A percentile compares a stretch with the other conserved stretches of the same genome.
Conservation (phyloP, 768 basidiomycete species). For the Hypholoma sublateritium region DNA sequence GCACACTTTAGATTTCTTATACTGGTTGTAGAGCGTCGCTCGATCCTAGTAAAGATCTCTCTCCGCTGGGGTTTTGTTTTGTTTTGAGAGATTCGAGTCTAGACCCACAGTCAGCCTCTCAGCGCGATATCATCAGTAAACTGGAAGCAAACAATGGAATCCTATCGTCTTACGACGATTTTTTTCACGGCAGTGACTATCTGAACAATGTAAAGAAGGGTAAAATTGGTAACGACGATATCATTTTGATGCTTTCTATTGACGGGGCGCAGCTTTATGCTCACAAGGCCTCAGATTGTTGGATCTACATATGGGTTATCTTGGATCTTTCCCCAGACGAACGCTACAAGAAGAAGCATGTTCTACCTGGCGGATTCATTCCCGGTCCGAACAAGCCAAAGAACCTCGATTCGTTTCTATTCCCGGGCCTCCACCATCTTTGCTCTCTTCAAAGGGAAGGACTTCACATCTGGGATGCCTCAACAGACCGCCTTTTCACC, state of each 20-base stretch:
- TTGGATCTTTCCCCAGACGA: constrained; percentile 24
- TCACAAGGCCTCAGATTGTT: constrained; percentile 37
- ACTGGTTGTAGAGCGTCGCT: too few relatives aligned
- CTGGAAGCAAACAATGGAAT: constrained; percentile 1
- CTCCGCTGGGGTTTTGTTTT: too few relatives aligned
- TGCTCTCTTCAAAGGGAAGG: constrained; percentile 8
- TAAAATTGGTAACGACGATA: constrained; percentile 28
- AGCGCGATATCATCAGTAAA: constrained; percentile 1
- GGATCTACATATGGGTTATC: constrained; percentile 41
- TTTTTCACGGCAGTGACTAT: constrained; percentile 19
- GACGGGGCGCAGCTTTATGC: constrained; percentile 41
- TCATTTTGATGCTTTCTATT: constrained; percentile 31
- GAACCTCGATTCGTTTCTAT: constrained; percentile 18
- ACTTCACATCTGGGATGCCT: constrained; percentile 30
- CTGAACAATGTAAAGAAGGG: constrained; percentile 19
- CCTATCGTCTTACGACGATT: constrained; percentile 23
- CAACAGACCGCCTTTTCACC: neutral
- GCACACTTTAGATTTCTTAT: too few relatives aligned
- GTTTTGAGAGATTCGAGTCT: too few relatives aligned
- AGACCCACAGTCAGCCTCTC: too few relatives aligned
- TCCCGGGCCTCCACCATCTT: constrained; percentile 18
- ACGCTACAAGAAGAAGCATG: constrained; percentile 17
- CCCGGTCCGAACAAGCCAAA: constrained; percentile 24
- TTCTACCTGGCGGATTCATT: constrained; percentile 22
- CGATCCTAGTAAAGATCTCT: too few relatives aligned